Evolutionary conservation across 2,329 filamentous ascomycete species (phyloP), one percentile per base, ranked within the genome.

Genomic region (Proliferodiscus dingleyae): DNA sequence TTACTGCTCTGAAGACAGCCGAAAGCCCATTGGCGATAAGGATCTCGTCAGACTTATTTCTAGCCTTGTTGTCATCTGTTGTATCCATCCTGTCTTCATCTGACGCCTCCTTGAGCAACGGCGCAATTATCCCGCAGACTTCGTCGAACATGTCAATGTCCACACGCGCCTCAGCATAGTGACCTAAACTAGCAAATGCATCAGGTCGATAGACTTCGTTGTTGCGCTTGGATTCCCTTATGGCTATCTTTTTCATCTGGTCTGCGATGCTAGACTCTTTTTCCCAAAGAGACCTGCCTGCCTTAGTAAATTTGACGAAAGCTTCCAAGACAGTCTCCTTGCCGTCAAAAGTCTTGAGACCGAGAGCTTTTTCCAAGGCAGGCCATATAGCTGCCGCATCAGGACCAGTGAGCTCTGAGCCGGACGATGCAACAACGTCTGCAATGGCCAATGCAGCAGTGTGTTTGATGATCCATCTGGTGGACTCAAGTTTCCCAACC

Each of bases 401-500:
- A 2, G 72, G 61, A 15, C 75, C 71, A 50, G 77, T 79, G 43
- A 88, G 79, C 9, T 77, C 74, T 41, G 77, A 74, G 16, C 78
- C 79, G 10, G 90, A 76, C 1, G 85, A 81, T 16, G 73, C 73
- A 10, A 89, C 76, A 45, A 85, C 80, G 37, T 87, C 85, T 1
- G 88, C 88, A 8, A 91, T 78, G 0, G 89, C 80, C 47, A 93
- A 80, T 6, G 90, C 89, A 7, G 86, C 86, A 0, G 88, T 87
- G 58, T 97, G 91, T 65, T 94, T 93, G 46, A 97, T 78, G 2
- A 83, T 82, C 93, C 93, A 98, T 58, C 88, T 87, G 2, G 87
- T 78, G 2, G 87, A 89, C 26, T 87, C 83, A 6, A 97, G 71
- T 43, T 88, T 78, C 28, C 74, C 71, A 28, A 79, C 72, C 1